phyloP scores from a whole-genome alignment of 2,329 filamentous ascomycete species.

The Simplicillium aogashimaense region DNA sequence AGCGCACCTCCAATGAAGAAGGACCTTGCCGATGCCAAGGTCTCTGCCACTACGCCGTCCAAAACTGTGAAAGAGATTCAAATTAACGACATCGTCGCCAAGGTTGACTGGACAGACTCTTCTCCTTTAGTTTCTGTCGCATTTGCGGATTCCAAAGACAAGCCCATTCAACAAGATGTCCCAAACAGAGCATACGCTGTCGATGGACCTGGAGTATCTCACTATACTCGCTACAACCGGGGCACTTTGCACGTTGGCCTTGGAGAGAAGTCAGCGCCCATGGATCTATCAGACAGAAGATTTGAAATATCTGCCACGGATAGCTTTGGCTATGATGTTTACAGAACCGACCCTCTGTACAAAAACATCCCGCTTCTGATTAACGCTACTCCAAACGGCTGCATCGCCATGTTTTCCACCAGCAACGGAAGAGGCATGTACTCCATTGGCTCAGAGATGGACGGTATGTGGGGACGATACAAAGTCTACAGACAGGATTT shows the following conservation, averaged over 20 bases:
- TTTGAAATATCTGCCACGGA: constrained; percentile 62
- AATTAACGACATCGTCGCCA: constrained; percentile 38
- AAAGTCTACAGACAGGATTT: constrained; percentile 66
- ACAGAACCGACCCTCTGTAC: constrained; percentile 62
- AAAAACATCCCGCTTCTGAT: constrained; percentile 68
- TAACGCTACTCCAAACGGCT: constrained; percentile 54
- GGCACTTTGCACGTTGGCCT: constrained; percentile 58
- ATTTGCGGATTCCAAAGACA: constrained; percentile 32
- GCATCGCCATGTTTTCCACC: constrained; percentile 58
- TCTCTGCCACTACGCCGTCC: constrained; percentile 17
- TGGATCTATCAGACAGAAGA: constrained; percentile 58
- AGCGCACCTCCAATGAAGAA: constrained; percentile 37
- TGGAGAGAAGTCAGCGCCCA: constrained; percentile 63
- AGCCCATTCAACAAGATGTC: constrained; percentile 52
- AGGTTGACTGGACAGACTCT: constrained; percentile 43
- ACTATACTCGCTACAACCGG: constrained; percentile 54
- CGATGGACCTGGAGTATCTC: constrained; percentile 50
- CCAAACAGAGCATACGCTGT: constrained; percentile 55
- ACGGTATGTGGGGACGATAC: constrained; percentile 66
- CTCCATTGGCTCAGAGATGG: constrained; percentile 61
- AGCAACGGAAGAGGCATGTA: constrained; percentile 55
- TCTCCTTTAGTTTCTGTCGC: constrained; percentile 48
- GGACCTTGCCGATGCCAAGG: constrained; percentile 19
- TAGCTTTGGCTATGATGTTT: constrained; percentile 63
- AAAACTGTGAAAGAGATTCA: constrained; percentile 30